Conservation (phyloP, 192 early-diverging fungal species). For the Lunasporangiospora selenospora region DNA sequence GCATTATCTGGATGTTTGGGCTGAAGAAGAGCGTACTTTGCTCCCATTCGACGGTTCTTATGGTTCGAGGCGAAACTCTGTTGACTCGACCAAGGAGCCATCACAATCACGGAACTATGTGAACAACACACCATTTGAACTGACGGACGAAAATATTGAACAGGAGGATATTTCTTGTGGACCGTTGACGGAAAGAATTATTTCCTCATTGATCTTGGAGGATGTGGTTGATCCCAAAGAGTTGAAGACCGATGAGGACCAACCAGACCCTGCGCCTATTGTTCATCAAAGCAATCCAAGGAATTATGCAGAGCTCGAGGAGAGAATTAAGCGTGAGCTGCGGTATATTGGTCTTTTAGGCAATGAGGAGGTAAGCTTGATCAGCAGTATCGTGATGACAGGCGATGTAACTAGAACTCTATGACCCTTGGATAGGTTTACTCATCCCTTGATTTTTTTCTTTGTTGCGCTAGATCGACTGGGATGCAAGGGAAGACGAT, state of each 20-base stretch:
- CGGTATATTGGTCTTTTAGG: constrained; percentile 82
- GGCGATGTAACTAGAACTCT: too few relatives aligned
- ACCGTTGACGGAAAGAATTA: constrained; percentile 81
- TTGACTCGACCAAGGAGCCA: constrained; percentile 27
- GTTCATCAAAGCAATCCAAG: constrained; percentile 7
- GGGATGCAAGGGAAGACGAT: constrained; percentile 76
- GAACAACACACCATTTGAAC: constrained; percentile 35
- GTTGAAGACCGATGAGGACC: constrained; percentile 38
- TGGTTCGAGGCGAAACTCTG: constrained; percentile 39
- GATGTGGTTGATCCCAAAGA: constrained; percentile 58
- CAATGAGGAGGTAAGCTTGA: constrained; percentile 70
- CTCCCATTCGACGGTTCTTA: constrained; percentile 54
- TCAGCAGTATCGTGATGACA: too few relatives aligned
- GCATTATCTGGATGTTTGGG: constrained; percentile 73
- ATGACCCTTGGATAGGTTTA: not conserved
- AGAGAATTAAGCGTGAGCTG: constrained; percentile 83
- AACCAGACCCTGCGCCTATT: not conserved
- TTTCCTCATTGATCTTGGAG: constrained; percentile 72
- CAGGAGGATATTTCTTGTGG: constrained; percentile 70
- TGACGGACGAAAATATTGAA: constrained; percentile 59
- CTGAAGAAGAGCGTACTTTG: constrained; percentile 69
- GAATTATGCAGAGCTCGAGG: constrained; percentile 77
- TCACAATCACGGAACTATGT: constrained; percentile 28
- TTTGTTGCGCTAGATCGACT: constrained; percentile 58
- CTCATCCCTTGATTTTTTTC: not conserved